Evolutionary conservation across 1,284 basidiomycete genomes (phyloP).

Genomic region (Heliocybe sulcata): DNA sequence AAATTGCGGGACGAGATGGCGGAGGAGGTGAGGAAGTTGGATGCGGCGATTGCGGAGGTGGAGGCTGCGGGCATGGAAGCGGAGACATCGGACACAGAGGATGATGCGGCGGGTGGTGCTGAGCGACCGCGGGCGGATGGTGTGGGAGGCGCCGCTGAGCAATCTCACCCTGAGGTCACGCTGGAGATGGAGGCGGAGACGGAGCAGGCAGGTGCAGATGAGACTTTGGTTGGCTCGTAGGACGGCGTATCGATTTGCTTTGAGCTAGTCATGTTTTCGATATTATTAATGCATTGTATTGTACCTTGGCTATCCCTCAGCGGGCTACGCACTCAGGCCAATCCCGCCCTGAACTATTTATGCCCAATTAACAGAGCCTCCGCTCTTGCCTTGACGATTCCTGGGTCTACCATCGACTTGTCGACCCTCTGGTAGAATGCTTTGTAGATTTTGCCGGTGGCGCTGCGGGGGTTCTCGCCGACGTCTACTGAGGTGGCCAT

Average conservation of each 20-base stretch:
- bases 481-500: constrained; percentile 19
- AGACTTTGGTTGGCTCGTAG: neutral
- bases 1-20: neutral
- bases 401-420: constrained; percentile 46
- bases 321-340: too few species aligned
- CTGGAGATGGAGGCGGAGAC: neutral
- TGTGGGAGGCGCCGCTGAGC: neutral
- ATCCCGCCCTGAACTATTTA: too few species aligned
- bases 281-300: neutral
- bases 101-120: neutral
- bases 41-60: neutral
- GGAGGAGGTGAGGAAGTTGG: neutral
- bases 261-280: neutral
- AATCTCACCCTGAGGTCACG: neutral
- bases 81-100: too few species aligned
- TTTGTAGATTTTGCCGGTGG: constrained; percentile 47
- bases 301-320: too few species aligned
- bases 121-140: neutral
- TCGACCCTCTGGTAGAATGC: constrained; percentile 56
- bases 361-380: constrained; percentile 6
- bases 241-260: neutral
- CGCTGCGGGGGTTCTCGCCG: constrained; percentile 25
- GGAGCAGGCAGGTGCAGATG: neutral
- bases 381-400: constrained; percentile 46
- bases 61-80: too few species aligned